Base-by-base conservation (phyloP, 2,329 filamentous ascomycete species). In the Ascosphaera aggregata region DNA sequence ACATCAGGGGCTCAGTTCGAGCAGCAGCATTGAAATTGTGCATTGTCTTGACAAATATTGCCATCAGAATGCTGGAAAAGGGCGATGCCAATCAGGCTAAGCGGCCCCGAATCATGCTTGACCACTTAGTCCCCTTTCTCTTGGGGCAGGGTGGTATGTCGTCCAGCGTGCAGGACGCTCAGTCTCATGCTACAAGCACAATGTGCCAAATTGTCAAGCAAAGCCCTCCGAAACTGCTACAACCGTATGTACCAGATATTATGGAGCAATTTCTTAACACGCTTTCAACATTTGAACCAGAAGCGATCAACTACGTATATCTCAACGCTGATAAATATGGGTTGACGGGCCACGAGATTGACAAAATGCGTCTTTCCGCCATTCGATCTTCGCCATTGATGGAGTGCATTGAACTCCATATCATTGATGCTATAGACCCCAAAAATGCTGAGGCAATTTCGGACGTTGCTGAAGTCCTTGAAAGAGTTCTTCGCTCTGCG, bases 1-100 rank as follows among this genome's bases (percentile, higher is more conserved):
- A 98, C 54, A 91, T 95, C 55, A 98, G 98, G 54, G 78, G 77
- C 5, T 84, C 78, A 1, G 89, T 98, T 3, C 71, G 89, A 39
- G 66, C 69, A 27, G 79, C 84, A 1, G 89, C 89, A 1, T 66
- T 84, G 36, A 74, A 75, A 43, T 66, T 98, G 3, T 92, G 85
- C 49, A 76, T 85, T 53, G 73, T 75, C 0, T 65, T 98, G 27
- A 91, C 84, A 1, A 84, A 80, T 39, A 79, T 80, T 13, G 67
- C 95, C 11, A 81, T 91, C 2, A 75, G 84, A 19, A 80, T 84
- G 43, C 67, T 94, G 2, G 82, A 93, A 54, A 75, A 81, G 35
- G 79, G 80, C 30, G 74, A 76, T 40, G 42, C 49, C 66, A 70
- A 19, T 67, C 54, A 54, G 32, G 53, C 73, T 0, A 73, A 74